Evolutionary conservation across 2,329 filamentous ascomycete species (phyloP).

Genomic region (Geosmithia putterillii): DNA sequence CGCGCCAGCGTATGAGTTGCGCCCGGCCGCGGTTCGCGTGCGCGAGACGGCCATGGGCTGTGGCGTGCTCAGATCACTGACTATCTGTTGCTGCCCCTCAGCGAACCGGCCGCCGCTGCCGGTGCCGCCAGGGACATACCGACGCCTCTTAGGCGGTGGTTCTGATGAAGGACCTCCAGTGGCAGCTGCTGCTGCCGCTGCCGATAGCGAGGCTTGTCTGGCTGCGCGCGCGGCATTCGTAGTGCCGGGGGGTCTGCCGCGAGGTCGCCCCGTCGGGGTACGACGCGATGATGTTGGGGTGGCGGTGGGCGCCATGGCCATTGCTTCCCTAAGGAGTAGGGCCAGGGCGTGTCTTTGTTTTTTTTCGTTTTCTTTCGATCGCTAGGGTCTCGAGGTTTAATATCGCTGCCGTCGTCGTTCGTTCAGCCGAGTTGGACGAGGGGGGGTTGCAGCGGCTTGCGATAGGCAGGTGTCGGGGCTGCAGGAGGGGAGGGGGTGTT

Average conservation of each 20-base stretch:
- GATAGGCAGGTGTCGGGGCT: background rate
- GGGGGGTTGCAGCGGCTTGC: slow-evolving; percentile 1
- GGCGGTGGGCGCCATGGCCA: slow-evolving; percentile 18
- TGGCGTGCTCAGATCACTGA: slow-evolving; percentile 47
- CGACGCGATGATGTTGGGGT: slow-evolving; percentile 28
- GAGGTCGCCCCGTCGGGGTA: slow-evolving; percentile 28
- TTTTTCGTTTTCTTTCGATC: background rate
- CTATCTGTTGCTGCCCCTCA: too few relatives aligned
- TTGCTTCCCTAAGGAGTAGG: background rate
- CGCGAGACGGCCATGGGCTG: slow-evolving; percentile 31
- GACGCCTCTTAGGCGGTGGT: slow-evolving; percentile 56
- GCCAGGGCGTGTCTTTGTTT: background rate
- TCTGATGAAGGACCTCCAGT: slow-evolving; percentile 26
- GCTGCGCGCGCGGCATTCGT: slow-evolving; percentile 27
- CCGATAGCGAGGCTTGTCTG: slow-evolving; percentile 19
- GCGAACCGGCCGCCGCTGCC: slow-evolving; percentile 78
- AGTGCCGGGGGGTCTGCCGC: slow-evolving; percentile 32
- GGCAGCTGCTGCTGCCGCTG: slow-evolving; percentile 7
- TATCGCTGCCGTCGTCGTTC: background rate
- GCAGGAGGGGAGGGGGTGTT: background rate
- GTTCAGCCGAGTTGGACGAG: background rate
- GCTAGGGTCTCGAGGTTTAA: too few relatives aligned
- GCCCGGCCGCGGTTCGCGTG: slow-evolving; percentile 20
- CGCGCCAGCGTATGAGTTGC: slow-evolving; percentile 3
- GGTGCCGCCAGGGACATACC: slow-evolving; percentile 77